Base-by-base conservation (phyloP, 305 asterid species). In the Plantago coronopus region DNA sequence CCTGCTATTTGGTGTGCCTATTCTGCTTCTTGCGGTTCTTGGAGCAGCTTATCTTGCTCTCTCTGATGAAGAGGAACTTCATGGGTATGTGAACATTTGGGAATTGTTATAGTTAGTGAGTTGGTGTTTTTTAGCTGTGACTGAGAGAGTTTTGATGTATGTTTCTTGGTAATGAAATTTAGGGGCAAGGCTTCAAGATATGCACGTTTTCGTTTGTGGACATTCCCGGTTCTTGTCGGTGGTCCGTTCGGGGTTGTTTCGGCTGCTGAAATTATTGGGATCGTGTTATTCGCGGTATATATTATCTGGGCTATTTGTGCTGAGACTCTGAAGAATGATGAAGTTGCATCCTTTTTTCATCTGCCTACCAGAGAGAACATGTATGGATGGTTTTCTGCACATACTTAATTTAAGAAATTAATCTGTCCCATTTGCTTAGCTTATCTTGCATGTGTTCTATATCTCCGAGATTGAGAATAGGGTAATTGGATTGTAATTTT, bases 201-300 rank as follows among this genome's bases (percentile, higher is more conserved):
- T 50, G 76, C 90, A 7, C 71, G 75, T 15, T 68, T 87, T 37
- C 80, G 90, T 17, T 51, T 89, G 61, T 85, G 95, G 97, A 89
- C 97, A 19, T 81, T 89, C 56, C 97, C 97, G 3, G 83, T 89
- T 57, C 62, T 87, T 17, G 89, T 85, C 54, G 84, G 81, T 17
- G 97, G 95, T 11, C 90, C 95, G 12, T 89, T 89, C 22, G 97
- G 97, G 31, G 97, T 87, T 46, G 94, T 87, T 25, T 78, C 97
- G 13, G 97, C 97, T 7, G 90, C 87, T 18, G 97, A 89, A 73
- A 66, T 81, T 58, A 77, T 87, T 64, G 95, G 90, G 42, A 81
- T 89, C 17, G 31, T 75, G 20, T 16, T 81, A 48, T 81, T 87
- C 34, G 8, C 69, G 7, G 37, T 63, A 17, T 89, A 79, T 67